These are phyloP conservation scores for Cladobotryum mycophilum DNA, from an alignment of 2,329 filamentous ascomycete genomes.

Conservation along the genomic window DNA sequence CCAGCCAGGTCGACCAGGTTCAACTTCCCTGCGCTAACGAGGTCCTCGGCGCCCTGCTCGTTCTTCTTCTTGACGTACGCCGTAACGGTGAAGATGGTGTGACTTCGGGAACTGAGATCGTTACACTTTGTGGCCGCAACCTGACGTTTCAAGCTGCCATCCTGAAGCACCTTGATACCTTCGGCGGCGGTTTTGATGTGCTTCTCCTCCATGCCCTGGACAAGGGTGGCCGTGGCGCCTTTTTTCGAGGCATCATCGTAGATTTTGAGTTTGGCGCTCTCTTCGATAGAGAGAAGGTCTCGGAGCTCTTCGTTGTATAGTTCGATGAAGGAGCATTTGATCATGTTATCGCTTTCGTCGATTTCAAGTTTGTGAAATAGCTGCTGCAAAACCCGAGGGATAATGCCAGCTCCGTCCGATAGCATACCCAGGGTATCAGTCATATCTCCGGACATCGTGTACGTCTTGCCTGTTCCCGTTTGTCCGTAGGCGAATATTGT, in stretches of 20 bases:
- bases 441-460: conserved; percentile 99
- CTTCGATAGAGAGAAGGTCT: conserved; percentile 78
- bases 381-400: conserved; percentile 81
- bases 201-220: conserved; percentile 96
- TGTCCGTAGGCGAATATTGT: conserved; percentile 99
- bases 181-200: conserved; percentile 80
- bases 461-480: conserved; percentile 96
- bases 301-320: conserved; percentile 96
- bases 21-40: conserved; percentile 83
- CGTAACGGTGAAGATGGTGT: conserved; percentile 95
- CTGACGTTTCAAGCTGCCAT: conserved; percentile 87
- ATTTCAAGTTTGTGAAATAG: conserved; percentile 79
- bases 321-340: conserved; percentile 98
- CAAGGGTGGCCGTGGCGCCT: conserved; percentile 76
- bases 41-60: conserved; percentile 82
- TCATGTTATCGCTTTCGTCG: conserved; percentile 74
- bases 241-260: conserved; percentile 86
- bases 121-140: conserved; percentile 99
- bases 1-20: conserved; percentile 95
- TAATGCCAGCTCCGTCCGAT: conserved; percentile 89
- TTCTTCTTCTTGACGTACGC: conserved; percentile 77
- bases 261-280: conserved; percentile 83
- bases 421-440: conserved; percentile 76
- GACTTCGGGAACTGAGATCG: conserved; percentile 91
- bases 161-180: conserved; percentile 81